Percentiles rank a stretch among this genome's conserved stretches.
These are phyloP conservation scores for Magnusiomyces fungicola DNA, from an alignment of 1,139 yeast genomes.

Conservation along the genomic window DNA sequence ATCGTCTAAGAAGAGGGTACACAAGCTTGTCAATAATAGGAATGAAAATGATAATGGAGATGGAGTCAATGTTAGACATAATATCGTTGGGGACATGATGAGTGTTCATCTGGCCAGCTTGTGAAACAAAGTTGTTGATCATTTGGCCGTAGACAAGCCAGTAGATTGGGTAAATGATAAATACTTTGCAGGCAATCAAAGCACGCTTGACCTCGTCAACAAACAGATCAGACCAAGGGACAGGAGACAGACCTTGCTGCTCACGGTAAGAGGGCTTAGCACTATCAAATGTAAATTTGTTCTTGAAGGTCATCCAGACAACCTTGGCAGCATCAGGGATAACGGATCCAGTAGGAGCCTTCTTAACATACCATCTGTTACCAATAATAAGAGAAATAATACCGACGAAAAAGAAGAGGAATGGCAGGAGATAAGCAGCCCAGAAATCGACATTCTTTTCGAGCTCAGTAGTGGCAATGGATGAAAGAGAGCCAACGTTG, in stretches of 20 bases:
- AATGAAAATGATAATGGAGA: slow-evolving; percentile 53
- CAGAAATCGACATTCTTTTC: slow-evolving; percentile 68
- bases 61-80: slow-evolving; percentile 55
- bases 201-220: slow-evolving; percentile 59
- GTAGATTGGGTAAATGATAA: slow-evolving; percentile 53
- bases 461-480: slow-evolving; percentile 68
- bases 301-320: slow-evolving; percentile 40
- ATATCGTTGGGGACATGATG: slow-evolving; percentile 63
- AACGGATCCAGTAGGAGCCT: slow-evolving; percentile 58
- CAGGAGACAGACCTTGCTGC: slow-evolving; percentile 36
- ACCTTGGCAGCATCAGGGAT: slow-evolving; percentile 50
- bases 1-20: slow-evolving; percentile 50
- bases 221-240: slow-evolving; percentile 53
- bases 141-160: slow-evolving; percentile 66
- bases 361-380: slow-evolving; percentile 48
- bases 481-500: slow-evolving; percentile 72
- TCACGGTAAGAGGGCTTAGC: slow-evolving; percentile 48
- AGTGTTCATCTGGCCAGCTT: slow-evolving; percentile 56
- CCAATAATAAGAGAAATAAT: slow-evolving; percentile 50
- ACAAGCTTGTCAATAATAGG: slow-evolving; percentile 49
- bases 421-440: slow-evolving; percentile 67
- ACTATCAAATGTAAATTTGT: slow-evolving; percentile 44
- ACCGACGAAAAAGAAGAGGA: slow-evolving; percentile 55
- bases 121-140: slow-evolving; percentile 56
- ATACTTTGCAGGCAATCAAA: slow-evolving; percentile 55